Conservation (phyloP, 2,329 filamentous ascomycete species). For the Neopestalotiopsis clavispora region DNA sequence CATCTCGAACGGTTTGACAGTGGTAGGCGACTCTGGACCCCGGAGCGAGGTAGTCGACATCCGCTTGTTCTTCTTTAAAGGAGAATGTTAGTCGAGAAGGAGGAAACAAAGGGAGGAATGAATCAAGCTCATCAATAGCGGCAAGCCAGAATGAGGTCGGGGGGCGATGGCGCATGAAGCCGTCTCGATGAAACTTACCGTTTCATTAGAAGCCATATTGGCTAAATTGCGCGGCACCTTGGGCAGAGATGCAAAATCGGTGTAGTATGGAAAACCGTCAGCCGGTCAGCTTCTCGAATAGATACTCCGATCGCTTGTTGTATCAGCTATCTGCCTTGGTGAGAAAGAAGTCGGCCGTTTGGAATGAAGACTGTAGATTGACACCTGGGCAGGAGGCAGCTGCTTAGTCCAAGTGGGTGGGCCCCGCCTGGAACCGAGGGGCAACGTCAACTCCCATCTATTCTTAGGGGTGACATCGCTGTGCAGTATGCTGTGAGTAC, state of each 20-base stretch:
- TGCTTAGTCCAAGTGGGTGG: neutral
- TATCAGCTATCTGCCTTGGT: neutral
- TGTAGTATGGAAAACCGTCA: neutral
- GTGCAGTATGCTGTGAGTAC: neutral
- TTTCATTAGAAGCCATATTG: conserved; percentile 17
- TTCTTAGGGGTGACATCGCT: neutral
- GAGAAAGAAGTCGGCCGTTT: neutral
- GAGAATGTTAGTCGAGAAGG: neutral
- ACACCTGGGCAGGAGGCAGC: neutral
- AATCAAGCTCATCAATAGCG: neutral
- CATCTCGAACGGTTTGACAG: conserved; percentile 67
- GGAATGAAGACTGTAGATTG: neutral
- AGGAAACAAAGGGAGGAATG: neutral
- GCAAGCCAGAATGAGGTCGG: neutral
- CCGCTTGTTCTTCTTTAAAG: conserved; percentile 46
- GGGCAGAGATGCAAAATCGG: neutral
- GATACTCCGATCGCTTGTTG: neutral
- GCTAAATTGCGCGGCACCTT: conserved; percentile 4
- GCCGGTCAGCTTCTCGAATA: neutral
- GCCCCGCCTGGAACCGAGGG: conserved; percentile 1
- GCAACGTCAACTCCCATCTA: neutral
- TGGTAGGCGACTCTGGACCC: conserved; percentile 69
- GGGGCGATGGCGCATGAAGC: neutral
- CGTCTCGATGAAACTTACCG: conserved; percentile 14
- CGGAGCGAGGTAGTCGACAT: conserved; percentile 36